A percentile compares a stretch with the other conserved stretches of the same genome.
These are phyloP conservation scores for Aquilaria sinensis DNA, from an alignment of 345 rosid species.

Conservation along the genomic window DNA sequence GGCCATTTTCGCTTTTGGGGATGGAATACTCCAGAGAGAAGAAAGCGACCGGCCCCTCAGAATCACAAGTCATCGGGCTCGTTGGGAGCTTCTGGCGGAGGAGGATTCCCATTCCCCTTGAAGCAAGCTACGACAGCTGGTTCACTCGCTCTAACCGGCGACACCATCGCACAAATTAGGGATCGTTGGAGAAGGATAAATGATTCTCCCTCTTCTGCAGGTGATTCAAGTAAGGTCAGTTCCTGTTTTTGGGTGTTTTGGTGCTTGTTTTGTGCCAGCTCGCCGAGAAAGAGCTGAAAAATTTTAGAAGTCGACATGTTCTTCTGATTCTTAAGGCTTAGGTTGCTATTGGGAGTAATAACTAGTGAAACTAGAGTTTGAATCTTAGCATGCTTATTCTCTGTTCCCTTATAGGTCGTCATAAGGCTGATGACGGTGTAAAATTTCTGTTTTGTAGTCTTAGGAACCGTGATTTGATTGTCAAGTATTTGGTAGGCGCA, in stretches of 20 bases:
- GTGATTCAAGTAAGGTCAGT: constrained; percentile 21
- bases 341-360: too few species aligned
- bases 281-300: constrained; percentile 2
- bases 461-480: too few species aligned
- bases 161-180: constrained; percentile 65
- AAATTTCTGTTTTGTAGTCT: too few species aligned
- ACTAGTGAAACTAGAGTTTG: too few species aligned
- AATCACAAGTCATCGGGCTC: constrained; percentile 52
- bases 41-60: constrained; percentile 22
- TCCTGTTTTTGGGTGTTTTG: constrained; percentile 4
- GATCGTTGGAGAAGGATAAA: constrained; percentile 37
- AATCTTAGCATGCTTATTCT: too few species aligned
- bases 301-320: not conserved
- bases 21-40: constrained; percentile 30
- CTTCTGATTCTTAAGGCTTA: too few species aligned
- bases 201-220: constrained; percentile 19
- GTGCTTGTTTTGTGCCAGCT: constrained; percentile 4
- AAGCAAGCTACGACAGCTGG: constrained; percentile 85
- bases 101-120: constrained; percentile 58
- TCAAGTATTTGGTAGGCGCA: too few species aligned
- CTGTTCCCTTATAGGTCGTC: too few species aligned
- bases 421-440: too few species aligned
- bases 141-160: constrained; percentile 73
- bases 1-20: constrained; percentile 53
- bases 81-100: constrained; percentile 23